Evolutionary conservation across 2,329 filamentous ascomycete genomes (phyloP).

Genomic region (Neofusicoccum laricinum): DNA sequence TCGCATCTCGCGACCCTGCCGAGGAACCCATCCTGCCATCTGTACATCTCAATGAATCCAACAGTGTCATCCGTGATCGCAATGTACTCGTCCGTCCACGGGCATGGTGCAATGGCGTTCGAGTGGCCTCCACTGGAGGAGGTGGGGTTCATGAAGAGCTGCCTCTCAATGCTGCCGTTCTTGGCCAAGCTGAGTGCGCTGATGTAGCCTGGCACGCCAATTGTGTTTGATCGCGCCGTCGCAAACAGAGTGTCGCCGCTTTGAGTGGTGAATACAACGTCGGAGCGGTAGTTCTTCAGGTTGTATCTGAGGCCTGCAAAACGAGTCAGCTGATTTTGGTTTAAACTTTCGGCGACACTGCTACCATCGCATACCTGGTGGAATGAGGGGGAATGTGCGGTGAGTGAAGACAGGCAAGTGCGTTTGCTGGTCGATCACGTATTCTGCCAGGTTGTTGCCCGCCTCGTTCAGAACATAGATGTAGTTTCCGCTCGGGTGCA

Average conservation of each 20-base stretch:
- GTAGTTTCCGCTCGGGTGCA: conserved; percentile 74
- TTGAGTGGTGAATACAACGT: conserved; percentile 72
- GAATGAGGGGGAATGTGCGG: conserved; percentile 74
- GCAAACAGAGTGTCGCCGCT: conserved; percentile 78
- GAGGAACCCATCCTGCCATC: conserved; percentile 80
- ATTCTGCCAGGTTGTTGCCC: conserved; percentile 80
- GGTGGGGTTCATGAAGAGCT: conserved; percentile 79
- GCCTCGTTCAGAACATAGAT: conserved; percentile 87
- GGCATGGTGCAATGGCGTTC: conserved; percentile 80
- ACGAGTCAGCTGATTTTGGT: background rate
- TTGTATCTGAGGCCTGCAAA: conserved; percentile 31
- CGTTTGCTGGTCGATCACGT: conserved; percentile 71
- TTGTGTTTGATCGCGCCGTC: conserved; percentile 74
- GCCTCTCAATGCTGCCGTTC: conserved; percentile 69
- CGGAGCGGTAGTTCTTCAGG: conserved; percentile 71
- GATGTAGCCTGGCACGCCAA: conserved; percentile 76
- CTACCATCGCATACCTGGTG: conserved; percentile 57
- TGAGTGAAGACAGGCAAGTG: conserved; percentile 77
- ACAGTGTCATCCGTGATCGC: conserved; percentile 86
- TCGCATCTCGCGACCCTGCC: conserved; percentile 73
- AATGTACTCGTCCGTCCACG: conserved; percentile 86
- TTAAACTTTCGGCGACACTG: conserved; percentile 6
- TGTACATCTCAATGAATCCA: conserved; percentile 82
- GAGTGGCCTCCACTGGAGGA: conserved; percentile 85
- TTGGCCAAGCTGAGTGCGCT: conserved; percentile 71